Evolutionary conservation across 441 rosid genomes (phyloP).

Genomic region (Aleurites moluccanus): DNA sequence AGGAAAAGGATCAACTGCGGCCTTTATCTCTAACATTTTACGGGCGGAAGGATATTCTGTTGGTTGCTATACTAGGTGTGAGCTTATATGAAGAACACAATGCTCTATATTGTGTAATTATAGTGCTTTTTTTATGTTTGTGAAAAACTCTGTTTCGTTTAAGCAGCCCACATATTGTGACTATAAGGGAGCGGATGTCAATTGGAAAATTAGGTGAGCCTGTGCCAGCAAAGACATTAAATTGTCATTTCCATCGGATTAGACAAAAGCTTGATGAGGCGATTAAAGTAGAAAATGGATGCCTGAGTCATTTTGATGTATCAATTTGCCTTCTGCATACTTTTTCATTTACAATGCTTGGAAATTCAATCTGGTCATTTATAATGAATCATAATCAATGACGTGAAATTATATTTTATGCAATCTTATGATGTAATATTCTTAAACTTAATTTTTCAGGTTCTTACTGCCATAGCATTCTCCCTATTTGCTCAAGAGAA

Average conservation of each 20-base stretch:
- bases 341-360: background rate
- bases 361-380: background rate
- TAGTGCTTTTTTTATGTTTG: conserved; percentile 13
- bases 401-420: background rate
- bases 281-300: conserved; percentile 53
- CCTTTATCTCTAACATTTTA: conserved; percentile 72
- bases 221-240: conserved; percentile 57
- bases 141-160: conserved; percentile 23
- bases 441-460: conserved; percentile 40
- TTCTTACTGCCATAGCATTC: conserved; percentile 78
- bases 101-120: background rate
- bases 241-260: conserved; percentile 50
- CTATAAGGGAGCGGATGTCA: conserved; percentile 73
- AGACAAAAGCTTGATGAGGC: conserved; percentile 60
- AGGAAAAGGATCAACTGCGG: conserved; percentile 92
- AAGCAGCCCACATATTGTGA: conserved; percentile 74
- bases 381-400: background rate
- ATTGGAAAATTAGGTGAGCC: conserved; percentile 57
- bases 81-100: background rate
- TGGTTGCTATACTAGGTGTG: conserved; percentile 86
- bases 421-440: background rate
- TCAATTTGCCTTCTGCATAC: background rate
- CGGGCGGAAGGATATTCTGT: conserved; percentile 68
- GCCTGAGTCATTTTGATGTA: conserved; percentile 90
- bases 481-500: conserved; percentile 65